A percentile compares a stretch with the other conserved stretches of the same genome.
These are phyloP conservation scores for Bipolaris victoriae DNA, from an alignment of 2,329 filamentous ascomycete genomes.

Conservation along the genomic window DNA sequence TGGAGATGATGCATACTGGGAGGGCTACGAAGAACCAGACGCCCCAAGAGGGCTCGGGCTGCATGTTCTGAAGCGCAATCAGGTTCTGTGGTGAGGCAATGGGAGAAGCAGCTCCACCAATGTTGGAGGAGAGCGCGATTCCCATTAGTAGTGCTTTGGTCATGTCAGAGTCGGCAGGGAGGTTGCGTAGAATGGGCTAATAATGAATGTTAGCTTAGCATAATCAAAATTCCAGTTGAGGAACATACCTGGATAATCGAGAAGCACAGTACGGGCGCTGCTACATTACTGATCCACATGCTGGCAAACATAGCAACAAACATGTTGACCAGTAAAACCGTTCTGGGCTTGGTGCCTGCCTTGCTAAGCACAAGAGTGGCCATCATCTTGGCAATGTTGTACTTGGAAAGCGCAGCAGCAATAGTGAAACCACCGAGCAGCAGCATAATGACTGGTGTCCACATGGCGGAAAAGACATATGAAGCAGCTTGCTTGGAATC, in stretches of 20 bases:
- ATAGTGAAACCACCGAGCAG: conserved; percentile 95
- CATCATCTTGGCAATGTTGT: conserved; percentile 96
- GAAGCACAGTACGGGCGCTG: conserved; percentile 94
- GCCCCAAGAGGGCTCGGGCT: conserved; percentile 87
- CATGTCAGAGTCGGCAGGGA: conserved; percentile 89
- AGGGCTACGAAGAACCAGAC: conserved; percentile 97
- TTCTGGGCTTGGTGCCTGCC: conserved; percentile 86
- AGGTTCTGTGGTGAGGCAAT: conserved; percentile 98
- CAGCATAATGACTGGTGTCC: conserved; percentile 99
- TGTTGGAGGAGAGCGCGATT: conserved; percentile 92
- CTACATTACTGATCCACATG: conserved; percentile 99
- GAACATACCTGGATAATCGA: conserved; percentile 85
- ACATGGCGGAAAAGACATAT: conserved; percentile 94
- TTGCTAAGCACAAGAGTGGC: conserved; percentile 96
- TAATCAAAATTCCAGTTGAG: fast-evolving
- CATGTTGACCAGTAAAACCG: conserved; percentile 96
- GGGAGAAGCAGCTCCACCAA: conserved; percentile 93
- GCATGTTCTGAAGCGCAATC: conserved; percentile 95
- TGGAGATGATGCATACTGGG: conserved; percentile 87
- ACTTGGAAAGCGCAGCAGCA: conserved; percentile 92
- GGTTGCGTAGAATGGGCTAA: conserved; percentile 91
- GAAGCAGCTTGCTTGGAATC: conserved; percentile 79
- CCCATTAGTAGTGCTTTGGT: conserved; percentile 94
- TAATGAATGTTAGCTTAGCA: conserved; percentile 46
- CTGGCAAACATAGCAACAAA: conserved; percentile 96